Base-by-base conservation (phyloP, 2,329 filamentous ascomycete species). In the Simplicillium aogashimaense region DNA sequence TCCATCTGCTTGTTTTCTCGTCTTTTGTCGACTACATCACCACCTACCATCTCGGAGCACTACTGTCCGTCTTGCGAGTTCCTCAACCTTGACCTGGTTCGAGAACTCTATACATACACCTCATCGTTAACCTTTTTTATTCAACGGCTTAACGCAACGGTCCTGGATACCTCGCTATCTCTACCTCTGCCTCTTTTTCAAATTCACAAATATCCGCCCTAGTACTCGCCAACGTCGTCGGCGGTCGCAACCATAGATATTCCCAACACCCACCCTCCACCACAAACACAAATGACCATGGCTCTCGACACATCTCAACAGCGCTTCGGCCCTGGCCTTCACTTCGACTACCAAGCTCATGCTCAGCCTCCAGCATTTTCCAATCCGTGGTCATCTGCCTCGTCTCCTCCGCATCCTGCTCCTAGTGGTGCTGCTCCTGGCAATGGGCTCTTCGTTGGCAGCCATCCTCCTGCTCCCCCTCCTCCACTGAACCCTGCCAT, bases 271-370 rank as follows among this genome's bases (percentile, higher is more conserved):
- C 29, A 20, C 31, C 28, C 30, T 39, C 25, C 41, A 45, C 43
- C 7, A 16, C 42, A 43, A 47, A 55, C 50, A 67, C 78, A 64
- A 63, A 95, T 95, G 88, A 92, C 87, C 68, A 94, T 95, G 87
- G 86, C 89, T 64, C 78, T 95, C 70, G 87, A 95, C 69, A 79
- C 80, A 56, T 85, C 88, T 63, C 87, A 90, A 67, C 86, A 80
- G 69, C 78, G 78, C 61, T 86, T 83, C 67, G 85, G 76, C 57
- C 76, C 73, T 57, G 65, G 74, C 59, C 65, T 94, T 69, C 79
- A 78, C 63, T 92, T 90, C 70, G 86, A 90, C 61, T 87, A 86
- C 64, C 64, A 69, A 44, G 60, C 64, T 29, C 58, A 60, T 50
- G 47, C 45, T 59, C 71, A 54, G 59, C 73, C 69, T 57, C 72